Evolutionary conservation across 192 early-diverging fungal genomes (phyloP).

Genomic region (Podila minutissima): DNA sequence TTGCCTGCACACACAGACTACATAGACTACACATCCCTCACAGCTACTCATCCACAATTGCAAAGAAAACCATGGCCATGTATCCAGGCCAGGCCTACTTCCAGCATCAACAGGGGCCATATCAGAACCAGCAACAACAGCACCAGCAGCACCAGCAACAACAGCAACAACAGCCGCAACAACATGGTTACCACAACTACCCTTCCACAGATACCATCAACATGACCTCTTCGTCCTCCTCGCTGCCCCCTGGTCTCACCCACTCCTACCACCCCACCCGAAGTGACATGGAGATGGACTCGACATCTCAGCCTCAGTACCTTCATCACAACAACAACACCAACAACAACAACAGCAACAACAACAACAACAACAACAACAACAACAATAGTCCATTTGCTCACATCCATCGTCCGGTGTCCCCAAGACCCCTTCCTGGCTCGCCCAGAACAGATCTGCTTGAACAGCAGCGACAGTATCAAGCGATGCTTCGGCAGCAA

Average conservation of each 20-base stretch:
- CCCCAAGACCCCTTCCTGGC: background rate
- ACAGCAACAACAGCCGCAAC: slow-evolving; percentile 8
- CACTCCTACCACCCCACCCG: background rate
- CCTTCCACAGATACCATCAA: background rate
- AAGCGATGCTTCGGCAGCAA: background rate
- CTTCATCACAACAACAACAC: slow-evolving; percentile 9
- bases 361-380: slow-evolving; percentile 18
- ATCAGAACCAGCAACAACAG: background rate
- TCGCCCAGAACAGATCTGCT: background rate
- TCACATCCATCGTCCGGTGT: background rate
- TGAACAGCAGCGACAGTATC: background rate
- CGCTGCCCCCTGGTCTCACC: background rate
- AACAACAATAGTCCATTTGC: slow-evolving; percentile 5
- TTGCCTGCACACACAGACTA: no score
- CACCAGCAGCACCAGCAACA: slow-evolving; percentile 16
- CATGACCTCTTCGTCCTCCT: background rate
- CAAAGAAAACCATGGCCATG: background rate
- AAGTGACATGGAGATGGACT: background rate
- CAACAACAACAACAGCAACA: slow-evolving; percentile 15
- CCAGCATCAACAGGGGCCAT: background rate
- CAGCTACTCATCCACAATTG: no score
- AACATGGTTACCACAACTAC: slow-evolving; percentile 2
- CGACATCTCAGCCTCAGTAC: background rate
- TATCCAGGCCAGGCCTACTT: background rate
- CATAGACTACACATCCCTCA: no score